These are phyloP conservation scores for Ophiocordyceps australis DNA, from an alignment of 2,329 filamentous ascomycete species.

Conservation along the genomic window DNA sequence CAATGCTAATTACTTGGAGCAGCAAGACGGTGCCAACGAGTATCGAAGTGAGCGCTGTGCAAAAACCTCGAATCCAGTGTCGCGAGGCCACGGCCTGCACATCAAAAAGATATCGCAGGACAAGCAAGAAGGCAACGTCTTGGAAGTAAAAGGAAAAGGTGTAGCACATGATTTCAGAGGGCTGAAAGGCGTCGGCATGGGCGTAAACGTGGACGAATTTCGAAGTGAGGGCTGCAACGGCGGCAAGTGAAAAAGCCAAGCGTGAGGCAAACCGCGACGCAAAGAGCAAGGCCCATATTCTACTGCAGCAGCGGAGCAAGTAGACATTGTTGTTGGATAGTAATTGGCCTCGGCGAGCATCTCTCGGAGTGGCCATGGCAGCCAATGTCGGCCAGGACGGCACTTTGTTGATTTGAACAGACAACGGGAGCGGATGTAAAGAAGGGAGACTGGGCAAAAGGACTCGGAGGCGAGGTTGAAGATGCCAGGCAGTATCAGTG, in stretches of 20 bases:
- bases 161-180: constrained; percentile 11
- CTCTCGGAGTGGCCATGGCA: too few species aligned
- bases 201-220: constrained; percentile 14
- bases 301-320: neutral
- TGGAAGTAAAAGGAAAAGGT: constrained; percentile 16
- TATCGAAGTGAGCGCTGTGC: too few species aligned
- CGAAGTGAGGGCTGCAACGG: constrained; percentile 11
- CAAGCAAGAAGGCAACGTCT: constrained; percentile 12
- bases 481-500: too few species aligned
- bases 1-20: constrained; percentile 7
- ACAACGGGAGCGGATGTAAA: too few species aligned
- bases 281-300: neutral
- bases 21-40: constrained; percentile 6
- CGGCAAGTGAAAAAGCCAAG: constrained; percentile 12
- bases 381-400: too few species aligned
- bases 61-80: too few species aligned
- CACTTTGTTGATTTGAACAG: too few species aligned
- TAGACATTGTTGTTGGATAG: too few species aligned
- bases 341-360: too few species aligned
- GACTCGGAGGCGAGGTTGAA: too few species aligned
- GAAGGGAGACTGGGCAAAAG: too few species aligned
- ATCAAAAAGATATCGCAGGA: constrained; percentile 13
- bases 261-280: constrained; percentile 6
- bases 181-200: constrained; percentile 11
- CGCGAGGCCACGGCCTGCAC: constrained; percentile 4